A percentile compares a stretch with the other conserved stretches of the same genome.
phyloP scores from a whole-genome alignment of 129 eudicot species.

The Saussurea involucrata region DNA sequence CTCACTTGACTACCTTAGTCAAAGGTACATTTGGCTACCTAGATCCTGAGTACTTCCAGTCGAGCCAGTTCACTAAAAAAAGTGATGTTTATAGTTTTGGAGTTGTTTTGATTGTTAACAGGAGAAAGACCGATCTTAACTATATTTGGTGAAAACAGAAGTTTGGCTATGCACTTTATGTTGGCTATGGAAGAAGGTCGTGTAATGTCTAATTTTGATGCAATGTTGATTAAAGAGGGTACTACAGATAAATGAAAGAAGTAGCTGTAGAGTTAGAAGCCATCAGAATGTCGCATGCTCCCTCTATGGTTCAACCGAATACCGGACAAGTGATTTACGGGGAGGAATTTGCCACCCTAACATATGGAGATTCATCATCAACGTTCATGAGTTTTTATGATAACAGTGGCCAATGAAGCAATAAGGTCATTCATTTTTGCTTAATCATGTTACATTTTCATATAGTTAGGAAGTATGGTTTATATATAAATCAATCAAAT shows the following conservation, averaged over 20 bases:
- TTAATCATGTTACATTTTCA: not conserved
- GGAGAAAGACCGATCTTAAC: slow-evolving; percentile 17
- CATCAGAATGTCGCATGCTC: not conserved
- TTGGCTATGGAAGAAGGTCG: slow-evolving; percentile 9
- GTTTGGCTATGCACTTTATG: slow-evolving; percentile 16
- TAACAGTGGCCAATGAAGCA: not conserved
- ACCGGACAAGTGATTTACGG: not conserved
- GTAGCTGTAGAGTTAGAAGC: slow-evolving; percentile 12
- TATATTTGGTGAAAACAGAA: slow-evolving; percentile 4
- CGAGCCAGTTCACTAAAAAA: slow-evolving; percentile 33
- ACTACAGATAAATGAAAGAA: slow-evolving; percentile 29
- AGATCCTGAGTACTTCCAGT: slow-evolving; percentile 25
- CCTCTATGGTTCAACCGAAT: not conserved
- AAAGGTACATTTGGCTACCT: slow-evolving; percentile 32
- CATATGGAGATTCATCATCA: not conserved
- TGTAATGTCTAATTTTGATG: slow-evolving; percentile 11
- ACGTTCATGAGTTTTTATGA: not conserved
- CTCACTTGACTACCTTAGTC: slow-evolving; percentile 33
- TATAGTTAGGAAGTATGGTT: not conserved
- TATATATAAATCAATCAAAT: not conserved
- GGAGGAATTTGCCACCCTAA: not conserved
- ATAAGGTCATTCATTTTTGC: not conserved
- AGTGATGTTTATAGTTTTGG: slow-evolving; percentile 44
- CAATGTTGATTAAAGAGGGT: slow-evolving; percentile 10
- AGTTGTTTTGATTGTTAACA: slow-evolving; percentile 34